These are phyloP conservation scores for Claviceps sorghi DNA, from an alignment of 2,329 filamentous ascomycete genomes.

Conservation along the genomic window DNA sequence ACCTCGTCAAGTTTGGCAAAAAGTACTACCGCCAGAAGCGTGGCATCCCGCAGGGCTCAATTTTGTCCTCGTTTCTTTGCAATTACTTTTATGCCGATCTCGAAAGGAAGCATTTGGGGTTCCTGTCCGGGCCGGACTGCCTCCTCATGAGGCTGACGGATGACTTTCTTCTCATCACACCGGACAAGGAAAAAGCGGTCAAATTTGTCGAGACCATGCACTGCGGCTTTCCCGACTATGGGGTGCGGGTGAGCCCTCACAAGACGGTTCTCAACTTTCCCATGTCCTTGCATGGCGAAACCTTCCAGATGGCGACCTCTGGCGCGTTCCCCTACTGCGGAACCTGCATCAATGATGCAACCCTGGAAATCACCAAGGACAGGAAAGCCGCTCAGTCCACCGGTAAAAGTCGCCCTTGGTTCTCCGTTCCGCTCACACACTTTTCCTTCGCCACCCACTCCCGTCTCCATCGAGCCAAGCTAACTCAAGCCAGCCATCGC, in stretches of 20 bases:
- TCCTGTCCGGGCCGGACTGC: conserved; percentile 42
- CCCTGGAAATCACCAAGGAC: conserved; percentile 61
- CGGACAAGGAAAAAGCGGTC: conserved; percentile 48
- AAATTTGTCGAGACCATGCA: conserved; percentile 73
- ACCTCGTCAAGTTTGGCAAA: conserved; percentile 79
- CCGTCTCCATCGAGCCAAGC: not conserved
- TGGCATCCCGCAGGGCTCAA: conserved; percentile 87
- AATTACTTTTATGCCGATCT: conserved; percentile 93
- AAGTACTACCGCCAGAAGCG: conserved; percentile 74
- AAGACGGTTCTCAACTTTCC: conserved; percentile 85
- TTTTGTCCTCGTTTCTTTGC: conserved; percentile 75
- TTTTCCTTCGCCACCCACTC: not conserved
- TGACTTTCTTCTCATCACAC: conserved; percentile 82
- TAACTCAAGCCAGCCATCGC: conserved; percentile 27
- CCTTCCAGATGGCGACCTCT: conserved; percentile 30
- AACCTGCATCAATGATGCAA: conserved; percentile 56
- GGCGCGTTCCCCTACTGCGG: conserved; percentile 79
- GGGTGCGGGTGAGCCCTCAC: conserved; percentile 56
- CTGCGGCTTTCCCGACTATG: conserved; percentile 60
- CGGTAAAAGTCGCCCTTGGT: conserved; percentile 1
- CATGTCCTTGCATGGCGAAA: conserved; percentile 36
- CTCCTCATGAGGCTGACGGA: conserved; percentile 75
- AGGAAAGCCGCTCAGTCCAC: conserved; percentile 24
- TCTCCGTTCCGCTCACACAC: not conserved
- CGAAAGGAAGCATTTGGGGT: conserved; percentile 54